phyloP scores from a whole-genome alignment of 805 yeast species.

The Saccharomycopsis guyanensis region DNA sequence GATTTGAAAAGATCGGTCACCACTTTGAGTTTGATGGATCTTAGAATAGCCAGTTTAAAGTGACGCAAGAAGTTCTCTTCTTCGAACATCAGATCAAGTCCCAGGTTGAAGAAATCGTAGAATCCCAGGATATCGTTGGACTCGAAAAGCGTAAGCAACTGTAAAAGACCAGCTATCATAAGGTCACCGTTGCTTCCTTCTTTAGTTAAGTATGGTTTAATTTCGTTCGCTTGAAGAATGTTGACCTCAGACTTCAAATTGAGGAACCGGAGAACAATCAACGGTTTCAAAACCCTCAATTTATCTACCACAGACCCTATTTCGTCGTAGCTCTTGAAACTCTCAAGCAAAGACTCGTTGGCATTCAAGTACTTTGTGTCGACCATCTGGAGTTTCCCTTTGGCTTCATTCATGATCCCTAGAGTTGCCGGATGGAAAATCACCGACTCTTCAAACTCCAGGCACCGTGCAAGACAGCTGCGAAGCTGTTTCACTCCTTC shows the following conservation, averaged over 20 bases:
- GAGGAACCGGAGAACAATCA: conserved; percentile 50
- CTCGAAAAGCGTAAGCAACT: conserved; percentile 8
- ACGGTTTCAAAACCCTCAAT: conserved; percentile 48
- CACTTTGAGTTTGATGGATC: conserved; percentile 12
- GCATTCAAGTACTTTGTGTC: conserved; percentile 53
- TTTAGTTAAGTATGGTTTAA: conserved; percentile 39
- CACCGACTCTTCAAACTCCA: conserved; percentile 41
- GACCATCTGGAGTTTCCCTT: conserved; percentile 60
- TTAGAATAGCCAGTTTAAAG: conserved; percentile 6
- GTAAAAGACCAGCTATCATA: background rate
- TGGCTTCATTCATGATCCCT: conserved; percentile 72
- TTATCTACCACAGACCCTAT: conserved; percentile 56
- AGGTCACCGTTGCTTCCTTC: conserved; percentile 9
- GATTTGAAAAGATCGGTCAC: conserved; percentile 10
- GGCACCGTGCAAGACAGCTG: conserved; percentile 41
- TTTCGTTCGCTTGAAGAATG: conserved; percentile 69
- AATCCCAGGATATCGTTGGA: conserved; percentile 6
- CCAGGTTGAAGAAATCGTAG: conserved; percentile 2
- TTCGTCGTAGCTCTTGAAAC: conserved; percentile 55
- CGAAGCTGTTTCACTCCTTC: conserved; percentile 15
- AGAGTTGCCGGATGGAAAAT: conserved; percentile 69
- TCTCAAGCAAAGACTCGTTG: conserved; percentile 41
- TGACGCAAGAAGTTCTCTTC: conserved; percentile 3
- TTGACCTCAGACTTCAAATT: conserved; percentile 55
- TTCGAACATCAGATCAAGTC: background rate